Evolutionary conservation across 225 moss, liverwort and hornwort genomes (phyloP).

Genomic region (Climacium dendroides): DNA sequence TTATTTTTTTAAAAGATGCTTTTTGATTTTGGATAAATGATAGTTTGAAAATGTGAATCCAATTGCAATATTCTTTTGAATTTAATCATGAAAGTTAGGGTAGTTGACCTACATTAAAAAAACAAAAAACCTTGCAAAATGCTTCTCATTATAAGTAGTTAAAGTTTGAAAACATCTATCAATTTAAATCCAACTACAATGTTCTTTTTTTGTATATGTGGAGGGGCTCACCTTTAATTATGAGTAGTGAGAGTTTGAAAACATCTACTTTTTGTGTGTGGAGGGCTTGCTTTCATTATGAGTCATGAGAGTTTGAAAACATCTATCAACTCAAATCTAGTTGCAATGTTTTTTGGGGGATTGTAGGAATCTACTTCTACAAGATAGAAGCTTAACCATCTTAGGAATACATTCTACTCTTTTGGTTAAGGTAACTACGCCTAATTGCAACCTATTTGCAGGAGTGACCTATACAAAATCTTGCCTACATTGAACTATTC

Average conservation of each 20-base stretch:
- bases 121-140: background rate
- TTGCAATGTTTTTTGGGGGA: background rate
- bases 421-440: background rate
- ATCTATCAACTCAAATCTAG: background rate
- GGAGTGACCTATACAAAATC: background rate
- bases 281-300: no score
- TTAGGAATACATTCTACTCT: background rate
- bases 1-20: background rate
- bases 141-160: background rate
- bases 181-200: fast-evolving
- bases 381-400: background rate
- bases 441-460: background rate
- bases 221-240: no score
- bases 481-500: background rate
- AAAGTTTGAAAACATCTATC: background rate
- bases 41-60: background rate
- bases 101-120: background rate
- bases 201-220: background rate
- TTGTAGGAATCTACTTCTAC: background rate
- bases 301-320: no score
- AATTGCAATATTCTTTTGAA: background rate
- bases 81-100: no score
- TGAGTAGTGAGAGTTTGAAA: background rate
- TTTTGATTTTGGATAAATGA: background rate
- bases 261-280: no score